Percentiles rank a stretch among this genome's conserved stretches.
phyloP scores from a whole-genome alignment of 805 yeast genomes.

The Nakazawaea wickerhamii region DNA sequence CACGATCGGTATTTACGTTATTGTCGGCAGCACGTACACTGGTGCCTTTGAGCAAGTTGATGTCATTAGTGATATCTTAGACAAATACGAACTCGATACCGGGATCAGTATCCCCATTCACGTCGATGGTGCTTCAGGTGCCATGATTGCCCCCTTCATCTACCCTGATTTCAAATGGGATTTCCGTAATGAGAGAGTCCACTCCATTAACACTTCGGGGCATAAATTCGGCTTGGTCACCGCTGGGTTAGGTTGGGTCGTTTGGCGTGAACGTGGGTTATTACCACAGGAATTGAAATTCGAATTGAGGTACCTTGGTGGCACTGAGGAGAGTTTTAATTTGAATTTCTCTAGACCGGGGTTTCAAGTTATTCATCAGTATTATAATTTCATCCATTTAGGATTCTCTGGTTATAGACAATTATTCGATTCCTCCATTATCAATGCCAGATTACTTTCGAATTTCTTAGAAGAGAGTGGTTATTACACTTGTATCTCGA shows the following conservation, averaged over 20 bases:
- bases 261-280: slow-evolving; percentile 63
- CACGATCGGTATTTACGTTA: slow-evolving; percentile 86
- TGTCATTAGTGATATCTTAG: slow-evolving; percentile 56
- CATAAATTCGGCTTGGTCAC: slow-evolving; percentile 90
- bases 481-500: slow-evolving; percentile 68
- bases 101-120: slow-evolving; percentile 76
- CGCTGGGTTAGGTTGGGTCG: slow-evolving; percentile 90
- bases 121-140: slow-evolving; percentile 94
- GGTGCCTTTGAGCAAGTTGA: slow-evolving; percentile 84
- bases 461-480: slow-evolving; percentile 58
- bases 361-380: slow-evolving; percentile 83
- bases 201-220: slow-evolving; percentile 83
- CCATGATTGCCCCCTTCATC: slow-evolving; percentile 78
- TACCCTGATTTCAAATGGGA: slow-evolving; percentile 82
- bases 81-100: slow-evolving; percentile 58
- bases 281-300: slow-evolving; percentile 72
- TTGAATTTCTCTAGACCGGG: slow-evolving; percentile 92
- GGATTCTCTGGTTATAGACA: slow-evolving; percentile 70
- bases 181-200: slow-evolving; percentile 70
- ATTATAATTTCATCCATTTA: slow-evolving; percentile 66
- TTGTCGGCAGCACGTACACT: slow-evolving; percentile 87
- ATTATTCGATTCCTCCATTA: slow-evolving; percentile 55
- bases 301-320: slow-evolving; percentile 80
- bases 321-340: slow-evolving; percentile 80
- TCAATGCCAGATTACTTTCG: slow-evolving; percentile 68